A percentile compares a stretch with the other conserved stretches of the same genome.
These are phyloP conservation scores for Pseudozyma sp. DNA, from an alignment of 1,284 basidiomycete species.

Conservation along the genomic window DNA sequence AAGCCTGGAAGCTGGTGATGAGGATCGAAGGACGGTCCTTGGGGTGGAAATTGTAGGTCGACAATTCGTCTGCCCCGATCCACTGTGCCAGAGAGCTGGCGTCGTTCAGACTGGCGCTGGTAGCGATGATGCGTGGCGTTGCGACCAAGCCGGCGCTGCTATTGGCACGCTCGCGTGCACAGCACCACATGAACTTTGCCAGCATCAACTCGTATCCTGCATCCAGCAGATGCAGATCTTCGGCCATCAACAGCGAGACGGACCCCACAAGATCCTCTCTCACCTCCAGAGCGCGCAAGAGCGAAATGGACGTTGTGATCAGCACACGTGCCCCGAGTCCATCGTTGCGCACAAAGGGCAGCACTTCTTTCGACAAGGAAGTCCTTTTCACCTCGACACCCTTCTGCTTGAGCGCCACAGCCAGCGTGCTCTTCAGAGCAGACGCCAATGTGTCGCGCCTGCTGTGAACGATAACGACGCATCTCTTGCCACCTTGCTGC, in stretches of 20 bases:
- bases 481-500: conserved; percentile 13
- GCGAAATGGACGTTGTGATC: conserved; percentile 68
- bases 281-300: conserved; percentile 62
- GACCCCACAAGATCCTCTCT: conserved; percentile 16
- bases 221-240: conserved; percentile 87
- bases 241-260: conserved; percentile 77
- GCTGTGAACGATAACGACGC: conserved; percentile 23
- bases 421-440: conserved; percentile 15
- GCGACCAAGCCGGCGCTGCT: neutral
- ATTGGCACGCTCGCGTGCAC: neutral
- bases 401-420: conserved; percentile 29
- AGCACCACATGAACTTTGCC: conserved; percentile 70
- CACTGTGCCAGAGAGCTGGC: conserved; percentile 83
- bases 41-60: conserved; percentile 83
- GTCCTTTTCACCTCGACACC: conserved; percentile 31
- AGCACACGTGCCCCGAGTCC: conserved; percentile 52
- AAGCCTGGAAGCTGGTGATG: conserved; percentile 78
- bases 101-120: conserved; percentile 83
- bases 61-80: conserved; percentile 79
- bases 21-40: conserved; percentile 85
- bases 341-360: conserved; percentile 19
- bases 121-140: conserved; percentile 77
- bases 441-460: conserved; percentile 26
- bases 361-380: conserved; percentile 24
- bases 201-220: conserved; percentile 84